A percentile compares a stretch with the other conserved stretches of the same genome.
These are phyloP conservation scores for Colletotrichum chlorophyti DNA, from an alignment of 2,329 filamentous ascomycete species.

Conservation along the genomic window DNA sequence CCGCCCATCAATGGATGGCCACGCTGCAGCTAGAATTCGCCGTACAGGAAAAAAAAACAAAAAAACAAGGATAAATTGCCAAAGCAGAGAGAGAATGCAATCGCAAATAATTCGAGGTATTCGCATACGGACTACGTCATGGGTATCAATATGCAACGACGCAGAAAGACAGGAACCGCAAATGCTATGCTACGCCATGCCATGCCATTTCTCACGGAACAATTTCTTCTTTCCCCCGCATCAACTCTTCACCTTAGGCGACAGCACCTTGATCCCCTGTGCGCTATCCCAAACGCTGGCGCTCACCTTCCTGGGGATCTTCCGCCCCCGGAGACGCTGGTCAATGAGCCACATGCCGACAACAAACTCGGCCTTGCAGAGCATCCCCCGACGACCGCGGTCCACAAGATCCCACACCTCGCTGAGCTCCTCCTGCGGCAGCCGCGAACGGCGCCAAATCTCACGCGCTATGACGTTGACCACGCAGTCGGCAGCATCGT, in stretches of 20 bases:
- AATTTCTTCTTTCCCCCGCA: no score
- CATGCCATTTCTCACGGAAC: background rate
- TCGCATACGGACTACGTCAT: slow-evolving; percentile 10
- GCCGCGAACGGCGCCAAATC: slow-evolving; percentile 75
- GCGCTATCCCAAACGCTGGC: slow-evolving; percentile 81
- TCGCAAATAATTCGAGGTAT: no score
- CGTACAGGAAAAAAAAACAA: background rate
- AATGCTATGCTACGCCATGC: slow-evolving; percentile 11
- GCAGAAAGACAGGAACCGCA: background rate
- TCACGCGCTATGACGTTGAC: slow-evolving; percentile 74
- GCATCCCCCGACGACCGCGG: slow-evolving; percentile 55
- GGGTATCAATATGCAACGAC: slow-evolving; percentile 18
- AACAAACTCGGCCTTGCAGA: slow-evolving; percentile 77
- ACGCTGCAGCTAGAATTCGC: no score
- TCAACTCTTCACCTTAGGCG: slow-evolving; percentile 36
- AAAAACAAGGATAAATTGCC: background rate
- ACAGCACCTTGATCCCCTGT: slow-evolving; percentile 50
- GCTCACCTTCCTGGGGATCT: slow-evolving; percentile 74
- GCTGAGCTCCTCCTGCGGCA: slow-evolving; percentile 72
- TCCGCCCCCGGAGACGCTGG: slow-evolving; percentile 79
- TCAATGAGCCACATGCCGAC: slow-evolving; percentile 86
- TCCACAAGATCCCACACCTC: slow-evolving; percentile 83
- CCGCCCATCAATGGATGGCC: no score
- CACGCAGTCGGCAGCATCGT: slow-evolving; percentile 57
- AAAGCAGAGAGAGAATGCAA: background rate